phyloP scores from a whole-genome alignment of 1,284 basidiomycete species.

The Retiboletus fuscus region DNA sequence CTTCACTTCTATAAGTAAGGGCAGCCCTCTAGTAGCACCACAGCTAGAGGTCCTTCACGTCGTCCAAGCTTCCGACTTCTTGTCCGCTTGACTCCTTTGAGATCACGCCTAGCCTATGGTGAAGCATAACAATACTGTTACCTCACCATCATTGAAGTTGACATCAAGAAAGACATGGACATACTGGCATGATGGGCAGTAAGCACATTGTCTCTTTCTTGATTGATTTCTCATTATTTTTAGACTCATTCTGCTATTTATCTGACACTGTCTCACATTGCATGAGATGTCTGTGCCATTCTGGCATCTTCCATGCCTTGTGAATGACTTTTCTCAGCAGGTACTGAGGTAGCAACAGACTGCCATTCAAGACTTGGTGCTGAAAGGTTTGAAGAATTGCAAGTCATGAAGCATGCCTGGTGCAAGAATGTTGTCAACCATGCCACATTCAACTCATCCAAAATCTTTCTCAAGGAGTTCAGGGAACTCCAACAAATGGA shows the following conservation, averaged over 20 bases:
- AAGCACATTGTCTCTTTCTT: not conserved
- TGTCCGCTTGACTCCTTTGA: too few relatives aligned
- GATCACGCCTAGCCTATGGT: too few relatives aligned
- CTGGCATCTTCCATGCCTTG: too few relatives aligned
- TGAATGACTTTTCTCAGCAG: not conserved
- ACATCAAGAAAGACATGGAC: not conserved
- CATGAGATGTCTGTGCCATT: not conserved
- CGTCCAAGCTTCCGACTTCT: too few relatives aligned
- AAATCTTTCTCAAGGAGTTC: not conserved
- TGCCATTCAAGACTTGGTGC: not conserved
- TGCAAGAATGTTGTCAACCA: not conserved
- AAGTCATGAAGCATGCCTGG: slow-evolving; percentile 3
- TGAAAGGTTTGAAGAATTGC: slow-evolving; percentile 3
- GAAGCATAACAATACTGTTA: too few relatives aligned
- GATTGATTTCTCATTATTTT: not conserved
- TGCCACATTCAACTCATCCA: not conserved
- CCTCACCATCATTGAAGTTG: not conserved
- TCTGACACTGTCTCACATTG: not conserved
- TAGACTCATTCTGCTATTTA: slow-evolving; percentile 1
- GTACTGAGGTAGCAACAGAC: not conserved
- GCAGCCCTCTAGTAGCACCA: too few relatives aligned
- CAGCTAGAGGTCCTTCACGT: too few relatives aligned
- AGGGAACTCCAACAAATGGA: slow-evolving; percentile 3
- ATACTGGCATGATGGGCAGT: not conserved
- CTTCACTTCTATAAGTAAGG: too few relatives aligned